These are phyloP conservation scores for Coemansia sp. DNA, from an alignment of 192 early-diverging fungal genomes.

Conservation along the genomic window DNA sequence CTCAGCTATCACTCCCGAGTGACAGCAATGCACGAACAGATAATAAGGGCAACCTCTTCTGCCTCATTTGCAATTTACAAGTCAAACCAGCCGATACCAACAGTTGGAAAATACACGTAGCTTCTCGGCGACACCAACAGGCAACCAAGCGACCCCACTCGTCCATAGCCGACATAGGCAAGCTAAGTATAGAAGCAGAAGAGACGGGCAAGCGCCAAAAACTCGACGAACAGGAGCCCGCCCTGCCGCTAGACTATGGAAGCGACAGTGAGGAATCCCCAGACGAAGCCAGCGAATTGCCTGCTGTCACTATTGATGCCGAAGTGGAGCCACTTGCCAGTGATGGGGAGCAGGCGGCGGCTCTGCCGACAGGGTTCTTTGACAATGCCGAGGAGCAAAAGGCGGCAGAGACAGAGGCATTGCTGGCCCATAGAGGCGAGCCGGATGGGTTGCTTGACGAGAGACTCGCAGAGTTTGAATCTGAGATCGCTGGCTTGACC, in stretches of 20 bases:
- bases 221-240: background rate
- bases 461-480: slow-evolving; percentile 22
- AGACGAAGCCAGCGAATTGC: background rate
- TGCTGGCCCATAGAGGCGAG: background rate
- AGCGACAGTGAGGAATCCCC: slow-evolving; percentile 13
- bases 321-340: slow-evolving; percentile 3
- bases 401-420: background rate
- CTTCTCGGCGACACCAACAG: slow-evolving; percentile 13
- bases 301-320: slow-evolving; percentile 18
- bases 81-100: slow-evolving; percentile 9
- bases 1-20: background rate
- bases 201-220: slow-evolving; percentile 17
- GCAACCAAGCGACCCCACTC: background rate
- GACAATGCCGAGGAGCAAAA: background rate
- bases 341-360: background rate
- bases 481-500: slow-evolving; percentile 17
- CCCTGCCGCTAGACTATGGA: slow-evolving; percentile 1
- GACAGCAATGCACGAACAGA: background rate
- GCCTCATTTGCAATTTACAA: background rate
- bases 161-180: background rate
- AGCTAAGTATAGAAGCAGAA: slow-evolving; percentile 7
- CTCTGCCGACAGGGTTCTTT: slow-evolving; percentile 13
- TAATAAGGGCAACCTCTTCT: background rate
- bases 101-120: slow-evolving; percentile 16
- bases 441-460: slow-evolving; percentile 4